phyloP scores from a whole-genome alignment of 2,329 filamentous ascomycete species.

The Xylaria sp. region DNA sequence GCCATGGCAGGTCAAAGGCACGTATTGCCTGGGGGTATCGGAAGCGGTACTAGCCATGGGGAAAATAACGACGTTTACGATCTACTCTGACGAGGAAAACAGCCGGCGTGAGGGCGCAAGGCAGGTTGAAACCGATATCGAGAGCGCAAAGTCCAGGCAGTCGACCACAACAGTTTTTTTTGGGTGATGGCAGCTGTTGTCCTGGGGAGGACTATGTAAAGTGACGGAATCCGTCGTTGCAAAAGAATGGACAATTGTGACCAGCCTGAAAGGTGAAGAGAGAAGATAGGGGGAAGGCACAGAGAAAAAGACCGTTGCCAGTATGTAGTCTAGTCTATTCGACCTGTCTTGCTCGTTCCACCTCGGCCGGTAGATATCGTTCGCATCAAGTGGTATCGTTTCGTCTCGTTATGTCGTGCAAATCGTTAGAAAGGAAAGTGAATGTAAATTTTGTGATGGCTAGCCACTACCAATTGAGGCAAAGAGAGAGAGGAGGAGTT shows the following conservation, averaged over 20 bases:
- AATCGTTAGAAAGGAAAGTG: constrained; percentile 31
- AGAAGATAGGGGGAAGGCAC: background rate
- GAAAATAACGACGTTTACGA: background rate
- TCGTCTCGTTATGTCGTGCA: constrained; percentile 38
- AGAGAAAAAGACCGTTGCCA: constrained; percentile 31
- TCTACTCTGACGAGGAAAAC: background rate
- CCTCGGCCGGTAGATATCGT: constrained; percentile 17
- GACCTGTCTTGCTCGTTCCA: constrained; percentile 24
- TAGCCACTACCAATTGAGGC: background rate
- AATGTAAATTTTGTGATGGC: background rate
- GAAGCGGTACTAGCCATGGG: constrained; percentile 39
- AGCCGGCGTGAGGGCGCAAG: background rate
- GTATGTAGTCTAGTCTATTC: constrained; percentile 34
- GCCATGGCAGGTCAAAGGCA: constrained; percentile 92
- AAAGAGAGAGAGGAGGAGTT: background rate
- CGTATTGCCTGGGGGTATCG: constrained; percentile 64
- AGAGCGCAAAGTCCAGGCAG: background rate
- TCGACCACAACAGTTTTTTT: background rate
- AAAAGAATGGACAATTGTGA: background rate
- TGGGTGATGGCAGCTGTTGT: background rate
- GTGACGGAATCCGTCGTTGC: constrained; percentile 1
- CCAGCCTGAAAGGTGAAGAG: background rate
- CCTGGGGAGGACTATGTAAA: background rate
- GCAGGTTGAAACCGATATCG: background rate
- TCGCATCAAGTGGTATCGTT: constrained; percentile 33